Percentiles rank a stretch among this genome's conserved stretches.
phyloP scores from a whole-genome alignment of 768 basidiomycete species.

The Calocybe cyanea region DNA sequence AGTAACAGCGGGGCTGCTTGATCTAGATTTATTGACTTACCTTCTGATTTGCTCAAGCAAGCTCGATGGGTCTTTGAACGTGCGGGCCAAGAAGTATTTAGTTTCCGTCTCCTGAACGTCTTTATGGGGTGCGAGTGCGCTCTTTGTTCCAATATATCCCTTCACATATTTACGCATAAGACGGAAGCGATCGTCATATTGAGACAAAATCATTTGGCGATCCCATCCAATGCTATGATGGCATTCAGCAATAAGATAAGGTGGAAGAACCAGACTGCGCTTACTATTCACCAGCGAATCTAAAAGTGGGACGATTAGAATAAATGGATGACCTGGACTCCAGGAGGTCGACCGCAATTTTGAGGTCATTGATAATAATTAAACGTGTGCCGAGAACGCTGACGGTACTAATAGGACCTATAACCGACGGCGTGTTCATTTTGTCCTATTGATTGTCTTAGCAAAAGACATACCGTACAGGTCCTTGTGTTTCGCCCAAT shows the following conservation, averaged over 20 bases:
- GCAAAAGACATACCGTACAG: constrained; percentile 14
- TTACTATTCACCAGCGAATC: constrained; percentile 31
- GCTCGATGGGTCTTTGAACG: constrained; percentile 32
- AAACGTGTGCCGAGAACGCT: constrained; percentile 23
- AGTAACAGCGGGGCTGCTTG: neutral
- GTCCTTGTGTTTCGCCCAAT: constrained; percentile 19
- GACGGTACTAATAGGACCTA: constrained; percentile 21
- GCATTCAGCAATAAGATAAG: neutral
- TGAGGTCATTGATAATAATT: constrained; percentile 23
- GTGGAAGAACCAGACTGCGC: constrained; percentile 2
- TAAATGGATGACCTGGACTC: constrained; percentile 30
- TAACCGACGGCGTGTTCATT: neutral
- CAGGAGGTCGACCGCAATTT: constrained; percentile 30
- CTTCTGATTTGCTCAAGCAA: constrained; percentile 35
- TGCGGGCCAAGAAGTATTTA: constrained; percentile 37
- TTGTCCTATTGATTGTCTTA: neutral
- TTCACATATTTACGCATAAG: constrained; percentile 39
- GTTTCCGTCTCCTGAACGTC: constrained; percentile 37
- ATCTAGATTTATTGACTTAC: constrained; percentile 7
- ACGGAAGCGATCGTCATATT: constrained; percentile 34
- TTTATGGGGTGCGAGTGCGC: constrained; percentile 29
- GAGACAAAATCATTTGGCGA: constrained; percentile 23
- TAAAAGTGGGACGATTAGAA: constrained; percentile 29
- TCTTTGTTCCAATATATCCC: constrained; percentile 36
- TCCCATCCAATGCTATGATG: constrained; percentile 26